Conservation (phyloP, 2,329 filamentous ascomycete genomes). For the Ophiocordyceps camponoti-floridani region DNA sequence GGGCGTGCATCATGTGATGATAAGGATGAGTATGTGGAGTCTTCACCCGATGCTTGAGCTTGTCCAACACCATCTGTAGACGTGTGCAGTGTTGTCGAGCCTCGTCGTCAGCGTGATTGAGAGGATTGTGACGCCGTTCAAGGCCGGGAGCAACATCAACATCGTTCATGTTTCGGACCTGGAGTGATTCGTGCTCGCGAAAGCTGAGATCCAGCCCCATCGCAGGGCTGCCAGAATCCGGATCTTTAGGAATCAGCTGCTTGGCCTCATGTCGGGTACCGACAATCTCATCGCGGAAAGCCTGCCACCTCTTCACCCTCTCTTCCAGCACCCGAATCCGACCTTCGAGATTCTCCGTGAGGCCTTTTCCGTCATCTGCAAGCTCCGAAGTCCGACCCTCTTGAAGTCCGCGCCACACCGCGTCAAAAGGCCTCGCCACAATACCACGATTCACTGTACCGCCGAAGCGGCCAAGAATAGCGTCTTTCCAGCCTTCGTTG, state of each 20-base stretch:
- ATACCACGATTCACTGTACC: slow-evolving; percentile 30
- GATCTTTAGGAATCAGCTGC: slow-evolving; percentile 7
- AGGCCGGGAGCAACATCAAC: slow-evolving; percentile 9
- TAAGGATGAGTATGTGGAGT: too few species aligned
- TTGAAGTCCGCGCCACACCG: slow-evolving; percentile 52
- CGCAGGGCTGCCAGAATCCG: slow-evolving; percentile 6
- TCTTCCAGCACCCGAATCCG: slow-evolving; percentile 49
- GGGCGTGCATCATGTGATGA: too few species aligned
- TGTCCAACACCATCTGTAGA: too few species aligned
- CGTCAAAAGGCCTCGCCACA: slow-evolving; percentile 48
- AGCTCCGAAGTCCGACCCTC: slow-evolving; percentile 38
- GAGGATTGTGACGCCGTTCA: slow-evolving; percentile 5
- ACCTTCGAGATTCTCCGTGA: slow-evolving; percentile 54
- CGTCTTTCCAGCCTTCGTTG: slow-evolving; percentile 54
- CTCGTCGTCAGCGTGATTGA: slow-evolving; percentile 14
- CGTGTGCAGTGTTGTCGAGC: too few species aligned
- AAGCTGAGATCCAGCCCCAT: slow-evolving; percentile 36
- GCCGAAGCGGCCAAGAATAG: slow-evolving; percentile 46
- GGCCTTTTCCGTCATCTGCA: slow-evolving; percentile 28
- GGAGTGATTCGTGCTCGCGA: slow-evolving; percentile 29
- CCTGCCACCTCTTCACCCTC: slow-evolving; percentile 56
- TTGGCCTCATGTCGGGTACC: slow-evolving; percentile 10
- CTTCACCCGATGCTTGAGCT: too few species aligned
- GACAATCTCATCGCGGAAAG: slow-evolving; percentile 37
- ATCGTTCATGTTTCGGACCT: slow-evolving; percentile 15